Conservation (phyloP, 768 basidiomycete species). For the Mycena haematopus region DNA sequence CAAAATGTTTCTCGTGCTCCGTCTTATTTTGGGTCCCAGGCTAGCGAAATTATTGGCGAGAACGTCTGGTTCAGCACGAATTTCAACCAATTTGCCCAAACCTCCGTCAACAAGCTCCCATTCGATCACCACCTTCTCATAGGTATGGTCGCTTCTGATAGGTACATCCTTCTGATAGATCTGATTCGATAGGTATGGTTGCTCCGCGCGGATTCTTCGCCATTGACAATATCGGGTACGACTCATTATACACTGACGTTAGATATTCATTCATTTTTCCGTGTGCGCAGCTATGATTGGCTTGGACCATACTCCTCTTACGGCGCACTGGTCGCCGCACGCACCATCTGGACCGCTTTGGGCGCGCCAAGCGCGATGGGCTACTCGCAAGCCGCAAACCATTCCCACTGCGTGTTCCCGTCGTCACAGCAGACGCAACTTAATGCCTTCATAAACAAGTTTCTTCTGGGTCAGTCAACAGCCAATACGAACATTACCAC, state of each 20-base stretch:
- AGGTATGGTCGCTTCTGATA: too few species aligned
- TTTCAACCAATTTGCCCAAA: conserved; percentile 53
- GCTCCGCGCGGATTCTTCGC: conserved; percentile 60
- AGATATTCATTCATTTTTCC: too few species aligned
- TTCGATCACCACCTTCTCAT: conserved; percentile 66
- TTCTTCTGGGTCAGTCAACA: conserved; percentile 53
- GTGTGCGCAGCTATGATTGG: conserved; percentile 38
- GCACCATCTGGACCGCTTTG: conserved; percentile 57
- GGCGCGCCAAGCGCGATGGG: conserved; percentile 55
- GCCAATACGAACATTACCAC: conserved; percentile 52
- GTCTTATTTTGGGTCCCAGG: too few species aligned
- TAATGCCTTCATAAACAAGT: conserved; percentile 62
- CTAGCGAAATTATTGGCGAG: conserved; percentile 58
- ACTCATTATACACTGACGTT: conserved; percentile 16
- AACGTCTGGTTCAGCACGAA: conserved; percentile 66
- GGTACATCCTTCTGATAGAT: too few species aligned
- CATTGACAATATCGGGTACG: conserved; percentile 61
- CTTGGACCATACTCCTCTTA: conserved; percentile 55
- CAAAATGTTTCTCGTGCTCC: too few species aligned
- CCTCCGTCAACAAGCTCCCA: conserved; percentile 52
- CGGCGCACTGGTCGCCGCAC: conserved; percentile 58
- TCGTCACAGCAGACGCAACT: conserved; percentile 50
- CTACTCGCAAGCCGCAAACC: conserved; percentile 59
- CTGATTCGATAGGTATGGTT: conserved; percentile 57
- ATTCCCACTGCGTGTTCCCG: conserved; percentile 64